phyloP scores from a whole-genome alignment of 202 grass and related monocot species.

The Carex arenaria region DNA sequence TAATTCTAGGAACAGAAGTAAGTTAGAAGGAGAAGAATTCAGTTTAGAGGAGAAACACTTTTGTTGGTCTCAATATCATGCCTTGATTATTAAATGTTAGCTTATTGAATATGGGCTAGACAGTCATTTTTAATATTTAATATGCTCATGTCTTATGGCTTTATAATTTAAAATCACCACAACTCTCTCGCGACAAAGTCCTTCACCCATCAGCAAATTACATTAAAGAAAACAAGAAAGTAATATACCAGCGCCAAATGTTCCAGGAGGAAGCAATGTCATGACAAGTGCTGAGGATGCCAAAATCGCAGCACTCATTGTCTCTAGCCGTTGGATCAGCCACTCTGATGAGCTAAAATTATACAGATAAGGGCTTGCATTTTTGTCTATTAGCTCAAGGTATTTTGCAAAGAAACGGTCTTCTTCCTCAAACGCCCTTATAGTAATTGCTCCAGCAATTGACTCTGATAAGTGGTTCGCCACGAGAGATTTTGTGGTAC shows the following conservation, averaged over 20 bases:
- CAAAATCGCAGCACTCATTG: conserved; percentile 62
- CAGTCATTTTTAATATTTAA: neutral
- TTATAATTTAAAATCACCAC: conserved; percentile 7
- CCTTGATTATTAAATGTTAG: neutral
- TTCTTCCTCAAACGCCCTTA: conserved; percentile 79
- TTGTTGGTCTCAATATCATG: neutral
- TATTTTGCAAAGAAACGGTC: conserved; percentile 76
- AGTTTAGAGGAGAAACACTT: too few relatives aligned
- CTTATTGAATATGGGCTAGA: neutral
- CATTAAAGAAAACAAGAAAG: neutral
- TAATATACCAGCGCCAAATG: conserved; percentile 61
- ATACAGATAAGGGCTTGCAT: conserved; percentile 72
- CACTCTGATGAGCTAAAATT: conserved; percentile 87
- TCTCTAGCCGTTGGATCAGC: conserved; percentile 86
- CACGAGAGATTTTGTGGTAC: conserved; percentile 82
- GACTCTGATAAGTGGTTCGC: conserved; percentile 87
- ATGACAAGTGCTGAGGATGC: conserved; percentile 79
- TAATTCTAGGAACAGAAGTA: too few relatives aligned
- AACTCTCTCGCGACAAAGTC: conserved; percentile 60
- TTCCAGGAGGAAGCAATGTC: conserved; percentile 69
- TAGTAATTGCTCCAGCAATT: conserved; percentile 69
- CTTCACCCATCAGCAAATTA: conserved; percentile 40
- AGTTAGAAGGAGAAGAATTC: too few relatives aligned
- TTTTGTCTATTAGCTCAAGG: conserved; percentile 79
- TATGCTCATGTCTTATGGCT: neutral